Evolutionary conservation across 441 rosid species (phyloP), one percentile per base, ranked within the genome.

Genomic region (Manihot esculenta): DNA sequence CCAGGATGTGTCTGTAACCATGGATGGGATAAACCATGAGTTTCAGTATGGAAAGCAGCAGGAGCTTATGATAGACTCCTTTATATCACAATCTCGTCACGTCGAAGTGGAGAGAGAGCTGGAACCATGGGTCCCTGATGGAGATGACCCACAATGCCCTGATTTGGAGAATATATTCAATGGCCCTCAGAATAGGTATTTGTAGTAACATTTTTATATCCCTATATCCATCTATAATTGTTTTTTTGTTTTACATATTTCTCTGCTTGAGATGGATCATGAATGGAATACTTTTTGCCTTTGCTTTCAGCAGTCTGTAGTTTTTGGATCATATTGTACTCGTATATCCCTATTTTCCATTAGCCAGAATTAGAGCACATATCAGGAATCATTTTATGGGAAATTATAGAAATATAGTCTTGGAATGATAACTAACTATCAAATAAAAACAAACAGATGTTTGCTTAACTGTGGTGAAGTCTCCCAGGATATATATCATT

Each of bases 91-190:
- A 62, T 76, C 92, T 56, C 81, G 79, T 64, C 84, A 69, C 66
- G 78, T 57, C 74, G 96, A 87, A 68, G 23, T 38, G 61, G 94
- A 72, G 80, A 96, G 94, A 78, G 94, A 86, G 84, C 86, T 96
- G 68, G 81, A 75, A 73, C 97, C 81, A 50, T 93, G 99, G 99
- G 81, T 88, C 59, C 97, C 98, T 66, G 97, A 88, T 72, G 93
- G 77, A 76, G 85, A 84, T 83, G 83, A 69, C 76, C 94, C 86
- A 33, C 85, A 76, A 56, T 78, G 79, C 73, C 85, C 94, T 62
- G 99, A 85, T 57, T 71, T 89, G 69, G 98, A 90, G 27, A 89
- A 90, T 82, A 82, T 79, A 76, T 91, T 95, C 78, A 93, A 89
- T 50, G 76, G 62, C 66, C 82, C 78, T 58, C 70, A 87, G 85